Conservation (phyloP, 2,329 filamentous ascomycete genomes). For the Xylaria sp. region DNA sequence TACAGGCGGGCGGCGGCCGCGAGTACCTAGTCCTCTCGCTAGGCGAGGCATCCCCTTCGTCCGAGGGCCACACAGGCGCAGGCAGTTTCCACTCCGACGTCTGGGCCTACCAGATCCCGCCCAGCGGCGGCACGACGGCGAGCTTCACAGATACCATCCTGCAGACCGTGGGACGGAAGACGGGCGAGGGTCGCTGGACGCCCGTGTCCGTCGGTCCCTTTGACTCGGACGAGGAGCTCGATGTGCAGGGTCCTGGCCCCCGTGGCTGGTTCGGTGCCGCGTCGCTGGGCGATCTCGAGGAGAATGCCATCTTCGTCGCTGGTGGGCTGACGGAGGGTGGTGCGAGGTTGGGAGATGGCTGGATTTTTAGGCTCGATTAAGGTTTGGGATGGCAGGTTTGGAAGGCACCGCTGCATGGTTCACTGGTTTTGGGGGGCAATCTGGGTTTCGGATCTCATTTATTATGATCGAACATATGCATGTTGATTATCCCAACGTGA, state of each 20-base stretch:
- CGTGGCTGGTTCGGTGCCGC: slow-evolving; percentile 69
- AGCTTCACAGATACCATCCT: slow-evolving; percentile 66
- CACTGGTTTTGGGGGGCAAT: neutral
- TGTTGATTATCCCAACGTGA: neutral
- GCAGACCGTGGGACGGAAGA: slow-evolving; percentile 62
- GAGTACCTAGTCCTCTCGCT: slow-evolving; percentile 72
- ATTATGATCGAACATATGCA: neutral
- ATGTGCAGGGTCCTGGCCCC: slow-evolving; percentile 59
- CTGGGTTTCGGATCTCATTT: neutral
- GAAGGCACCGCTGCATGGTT: neutral
- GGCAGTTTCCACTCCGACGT: slow-evolving; percentile 68
- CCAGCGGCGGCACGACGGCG: slow-evolving; percentile 63
- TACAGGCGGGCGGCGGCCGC: slow-evolving; percentile 67
- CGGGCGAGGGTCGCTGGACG: slow-evolving; percentile 69
- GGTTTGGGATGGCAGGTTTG: slow-evolving; percentile 3
- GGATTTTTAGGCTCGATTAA: slow-evolving; percentile 67
- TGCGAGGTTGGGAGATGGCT: slow-evolving; percentile 67
- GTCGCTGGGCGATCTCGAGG: slow-evolving; percentile 67
- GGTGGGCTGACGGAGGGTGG: slow-evolving; percentile 66
- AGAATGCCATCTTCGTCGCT: slow-evolving; percentile 68
- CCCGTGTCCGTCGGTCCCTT: slow-evolving; percentile 58
- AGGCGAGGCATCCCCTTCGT: slow-evolving; percentile 65
- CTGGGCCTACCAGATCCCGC: slow-evolving; percentile 72
- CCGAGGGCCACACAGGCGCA: slow-evolving; percentile 57
- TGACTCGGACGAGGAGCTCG: slow-evolving; percentile 62